Conservation (phyloP, 805 yeast genomes). For the Wickerhamiella slavikovae region DNA sequence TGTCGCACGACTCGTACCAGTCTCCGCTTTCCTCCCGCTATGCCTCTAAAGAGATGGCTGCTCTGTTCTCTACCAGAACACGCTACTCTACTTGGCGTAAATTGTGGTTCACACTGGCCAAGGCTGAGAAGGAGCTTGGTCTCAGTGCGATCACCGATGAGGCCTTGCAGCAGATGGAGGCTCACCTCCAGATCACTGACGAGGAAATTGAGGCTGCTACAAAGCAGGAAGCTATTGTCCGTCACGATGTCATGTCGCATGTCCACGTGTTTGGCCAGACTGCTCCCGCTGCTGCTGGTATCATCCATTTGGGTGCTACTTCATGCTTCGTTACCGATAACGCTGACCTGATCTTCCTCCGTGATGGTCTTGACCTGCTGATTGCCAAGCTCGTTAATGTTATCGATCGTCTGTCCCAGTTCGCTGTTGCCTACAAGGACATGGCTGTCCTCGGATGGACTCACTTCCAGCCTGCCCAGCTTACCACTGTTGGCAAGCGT, state of each 20-base stretch:
- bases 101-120: constrained; percentile 86
- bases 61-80: constrained; percentile 76
- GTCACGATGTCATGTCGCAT: constrained; percentile 99
- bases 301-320: constrained; percentile 95
- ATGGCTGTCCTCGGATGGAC: constrained; percentile 98
- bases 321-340: constrained; percentile 96
- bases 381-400: constrained; percentile 93
- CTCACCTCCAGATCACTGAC: constrained; percentile 66
- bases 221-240: constrained; percentile 87
- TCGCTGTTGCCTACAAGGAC: constrained; percentile 84
- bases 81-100: constrained; percentile 97
- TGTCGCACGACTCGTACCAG: constrained; percentile 47
- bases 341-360: constrained; percentile 87
- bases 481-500: constrained; percentile 96
- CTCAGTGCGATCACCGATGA: constrained; percentile 68
- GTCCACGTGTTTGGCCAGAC: constrained; percentile 87
- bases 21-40: constrained; percentile 93
- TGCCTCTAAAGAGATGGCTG: constrained; percentile 94
- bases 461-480: constrained; percentile 98
- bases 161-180: constrained; percentile 71
- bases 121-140: constrained; percentile 87
- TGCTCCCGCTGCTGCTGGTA: constrained; percentile 93
- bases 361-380: constrained; percentile 85
- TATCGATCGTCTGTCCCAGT: constrained; percentile 69
- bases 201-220: constrained; percentile 81